Evolutionary conservation across 768 basidiomycete genomes (phyloP), one percentile per base, ranked within the genome.

Genomic region (Lactarius psammicola): DNA sequence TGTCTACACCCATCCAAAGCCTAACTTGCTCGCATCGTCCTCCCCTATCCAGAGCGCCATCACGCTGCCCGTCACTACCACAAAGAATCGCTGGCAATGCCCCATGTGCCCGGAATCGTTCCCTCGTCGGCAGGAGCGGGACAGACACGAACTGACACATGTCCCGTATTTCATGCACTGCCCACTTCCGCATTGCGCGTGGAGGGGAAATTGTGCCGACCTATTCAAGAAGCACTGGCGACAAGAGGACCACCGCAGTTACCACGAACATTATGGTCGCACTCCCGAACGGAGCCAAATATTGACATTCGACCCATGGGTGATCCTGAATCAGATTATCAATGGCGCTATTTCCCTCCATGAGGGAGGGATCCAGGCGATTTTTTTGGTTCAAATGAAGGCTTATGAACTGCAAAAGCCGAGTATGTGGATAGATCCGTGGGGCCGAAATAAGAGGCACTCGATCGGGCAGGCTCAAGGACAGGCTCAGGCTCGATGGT

Each of bases 191-290:
- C 5, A 11, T n/a, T 58, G 56, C 30, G 1, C 2, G 0, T 64
- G 63, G 63, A 58, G 63, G 34, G 63, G 63, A 1, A 10, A 30
- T 20, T 46, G 49, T 2, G 1, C 11, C 15, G 56, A 58, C 28
- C n/a, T 38, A 10, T 31, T 64, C 13, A 11, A 31, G 3, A 53
- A 18, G 3, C 63, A 64, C 49, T 15, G 36, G 28, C 9, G 9
- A 2, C 6, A 57, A 1, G 20, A 3, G 11, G 40, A 42, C 18
- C 40, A 42, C 5, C 40, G 40, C 40, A 42, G 17, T 18, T 18
- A 42, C 18, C 40, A 42, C 40, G 40, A 42, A 18, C 18, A 42
- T 18, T 46, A 42, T 17, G 38, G 38, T 5, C 38, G 11, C 38
- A 40, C 38, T 40, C 42, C 42, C 9, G 42, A 20, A 6, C 6